Evolutionary conservation across 805 yeast species (phyloP), one percentile per base, ranked within the genome.

Genomic region (Ogataea glucozyma): DNA sequence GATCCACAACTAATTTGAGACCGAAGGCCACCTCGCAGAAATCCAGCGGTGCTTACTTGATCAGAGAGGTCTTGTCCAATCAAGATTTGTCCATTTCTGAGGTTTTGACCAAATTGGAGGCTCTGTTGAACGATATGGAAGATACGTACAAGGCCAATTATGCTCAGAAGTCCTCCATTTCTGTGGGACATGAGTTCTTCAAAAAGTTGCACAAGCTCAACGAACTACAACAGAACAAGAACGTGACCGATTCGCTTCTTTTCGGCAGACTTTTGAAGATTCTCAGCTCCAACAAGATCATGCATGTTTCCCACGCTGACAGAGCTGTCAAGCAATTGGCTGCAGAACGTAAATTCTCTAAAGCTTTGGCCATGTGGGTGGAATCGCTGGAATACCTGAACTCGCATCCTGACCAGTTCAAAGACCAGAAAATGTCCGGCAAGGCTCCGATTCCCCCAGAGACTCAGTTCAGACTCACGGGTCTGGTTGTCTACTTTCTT

Each of bases 341-440:
- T 6, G 13, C 16, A 4, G 68, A 64, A 19, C 40, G 41, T 5
- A 53, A 59, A 30, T 54, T 44, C 31, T 29, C 54, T 7, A 56
- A 54, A 31, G 66, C 64, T 3, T 38, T 65, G 21, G 51, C 57
- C n/a, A 19, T 56, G 4, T 64, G 61, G 60, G 51, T 60, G 32
- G 59, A 59, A 29, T 38, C 52, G 18, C 37, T 56, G 14, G 62
- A 60, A 34, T 59, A 57, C 41, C 49, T 53, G 32, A 59, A 50
- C 31, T 23, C 34, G 18, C 51, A 48, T 26, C 59, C 58, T 6
- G 48, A 41, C 17, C 36, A 34, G 22, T 46, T 38, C 41, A 21
- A 26, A 8, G 31, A 29, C 24, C 26, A 26, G 20, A 30, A 33
- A 18, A 20, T 26, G 21, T 9, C 40, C 7, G 7, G 19, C 22